A percentile compares a stretch with the other conserved stretches of the same genome.
Evolutionary conservation across 2,329 filamentous ascomycete genomes (phyloP).

Genomic region (Paraconiothyrium brasiliense): DNA sequence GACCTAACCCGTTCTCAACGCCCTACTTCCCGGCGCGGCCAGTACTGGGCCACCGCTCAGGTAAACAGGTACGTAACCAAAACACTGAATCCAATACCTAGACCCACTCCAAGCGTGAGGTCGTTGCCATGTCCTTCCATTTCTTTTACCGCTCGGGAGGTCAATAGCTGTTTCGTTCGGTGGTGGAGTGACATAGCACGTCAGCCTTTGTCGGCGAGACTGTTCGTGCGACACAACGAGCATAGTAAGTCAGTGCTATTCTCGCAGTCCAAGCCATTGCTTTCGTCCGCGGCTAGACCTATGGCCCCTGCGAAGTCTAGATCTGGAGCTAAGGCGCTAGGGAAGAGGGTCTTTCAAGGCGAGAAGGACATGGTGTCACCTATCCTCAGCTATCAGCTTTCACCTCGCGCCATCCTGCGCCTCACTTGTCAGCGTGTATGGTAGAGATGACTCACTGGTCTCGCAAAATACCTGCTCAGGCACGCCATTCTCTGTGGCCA

Average conservation of each 20-base stretch:
- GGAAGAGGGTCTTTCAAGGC: background rate
- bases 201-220: background rate
- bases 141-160: background rate
- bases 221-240: background rate
- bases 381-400: background rate
- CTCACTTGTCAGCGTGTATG: background rate
- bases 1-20: background rate
- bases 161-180: background rate
- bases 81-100: background rate
- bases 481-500: background rate
- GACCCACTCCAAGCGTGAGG: background rate
- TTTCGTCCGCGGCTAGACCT: background rate
- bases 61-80: background rate
- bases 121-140: background rate
- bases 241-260: background rate
- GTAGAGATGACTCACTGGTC: background rate
- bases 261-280: background rate
- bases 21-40: background rate
- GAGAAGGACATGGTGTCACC: background rate
- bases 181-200: background rate
- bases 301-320: background rate
- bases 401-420: no score
- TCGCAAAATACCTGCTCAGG: background rate
- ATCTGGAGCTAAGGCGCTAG: background rate
- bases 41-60: background rate